A percentile compares a stretch with the other conserved stretches of the same genome.
These are phyloP conservation scores for Pythium folliculosum DNA, from an alignment of 352 stramenopile genomes.

Conservation along the genomic window DNA sequence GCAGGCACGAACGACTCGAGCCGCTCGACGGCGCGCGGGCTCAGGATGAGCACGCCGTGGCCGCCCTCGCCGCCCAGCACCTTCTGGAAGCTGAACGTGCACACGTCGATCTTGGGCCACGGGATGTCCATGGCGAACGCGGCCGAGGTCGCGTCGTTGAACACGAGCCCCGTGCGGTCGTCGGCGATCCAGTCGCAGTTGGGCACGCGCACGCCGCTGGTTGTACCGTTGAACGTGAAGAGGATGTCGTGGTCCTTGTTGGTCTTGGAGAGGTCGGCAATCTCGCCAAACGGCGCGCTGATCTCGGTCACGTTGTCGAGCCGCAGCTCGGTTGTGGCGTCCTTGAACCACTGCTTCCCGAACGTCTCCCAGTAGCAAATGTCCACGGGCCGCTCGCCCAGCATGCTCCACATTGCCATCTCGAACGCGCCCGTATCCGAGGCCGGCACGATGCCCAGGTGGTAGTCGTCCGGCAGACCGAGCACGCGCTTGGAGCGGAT, in stretches of 20 bases:
- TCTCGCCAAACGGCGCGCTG: slow-evolving; percentile 94
- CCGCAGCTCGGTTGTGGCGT: slow-evolving; percentile 94
- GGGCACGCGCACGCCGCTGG: slow-evolving; percentile 95
- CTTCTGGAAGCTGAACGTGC: slow-evolving; percentile 99
- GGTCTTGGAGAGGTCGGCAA: slow-evolving; percentile 93
- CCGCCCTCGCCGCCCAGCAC: slow-evolving; percentile 98
- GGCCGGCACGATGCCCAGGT: slow-evolving; percentile 96
- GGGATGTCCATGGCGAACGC: slow-evolving; percentile 99
- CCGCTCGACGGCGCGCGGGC: slow-evolving; percentile 94
- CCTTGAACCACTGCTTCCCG: slow-evolving; percentile 96
- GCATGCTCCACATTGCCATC: slow-evolving; percentile 99
- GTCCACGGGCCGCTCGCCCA: slow-evolving; percentile 93
- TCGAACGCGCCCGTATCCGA: slow-evolving; percentile 99
- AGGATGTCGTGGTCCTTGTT: slow-evolving; percentile 97
- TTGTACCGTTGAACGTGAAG: slow-evolving; percentile 99
- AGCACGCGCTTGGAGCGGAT: slow-evolving; percentile 95
- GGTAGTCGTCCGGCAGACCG: slow-evolving; percentile 94
- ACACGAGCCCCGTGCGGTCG: slow-evolving; percentile 94
- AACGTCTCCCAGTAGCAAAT: slow-evolving; percentile 98
- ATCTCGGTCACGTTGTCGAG: slow-evolving; percentile 94
- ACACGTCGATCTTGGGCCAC: slow-evolving; percentile 99
- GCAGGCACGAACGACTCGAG: slow-evolving; percentile 94
- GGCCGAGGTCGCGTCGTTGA: slow-evolving; percentile 98
- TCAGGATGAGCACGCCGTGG: slow-evolving; percentile 98
- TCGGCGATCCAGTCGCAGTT: slow-evolving; percentile 96